Conservation (phyloP, 2,329 filamentous ascomycete species). For the Aulographum hederae region DNA sequence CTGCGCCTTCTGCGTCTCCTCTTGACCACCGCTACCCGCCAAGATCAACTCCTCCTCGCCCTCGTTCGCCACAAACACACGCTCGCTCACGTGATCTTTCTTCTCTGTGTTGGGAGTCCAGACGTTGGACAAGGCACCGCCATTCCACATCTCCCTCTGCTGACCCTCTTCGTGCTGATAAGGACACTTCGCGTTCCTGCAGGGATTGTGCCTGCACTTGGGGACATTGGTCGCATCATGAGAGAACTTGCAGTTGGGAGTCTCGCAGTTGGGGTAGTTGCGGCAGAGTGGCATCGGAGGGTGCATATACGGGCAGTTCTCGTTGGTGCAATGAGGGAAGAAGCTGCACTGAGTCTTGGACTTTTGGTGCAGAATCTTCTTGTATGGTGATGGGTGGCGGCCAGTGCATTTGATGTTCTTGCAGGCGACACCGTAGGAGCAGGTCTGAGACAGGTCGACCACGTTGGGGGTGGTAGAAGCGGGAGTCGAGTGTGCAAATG, state of each 20-base stretch:
- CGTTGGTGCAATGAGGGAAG: slow-evolving; percentile 81
- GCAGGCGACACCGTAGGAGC: slow-evolving; percentile 76
- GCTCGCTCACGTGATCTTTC: slow-evolving; percentile 55
- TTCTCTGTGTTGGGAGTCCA: slow-evolving; percentile 50
- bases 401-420: slow-evolving; percentile 90
- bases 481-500: slow-evolving; percentile 86
- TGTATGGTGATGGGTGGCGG: slow-evolving; percentile 80
- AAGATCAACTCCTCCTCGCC: slow-evolving; percentile 55
- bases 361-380: slow-evolving; percentile 60
- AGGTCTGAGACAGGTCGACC: slow-evolving; percentile 64
- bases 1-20: too few species aligned
- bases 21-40: slow-evolving; percentile 22
- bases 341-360: slow-evolving; percentile 77
- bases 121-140: slow-evolving; percentile 67
- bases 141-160: too few species aligned
- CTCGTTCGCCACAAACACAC: slow-evolving; percentile 55
- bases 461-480: slow-evolving; percentile 61
- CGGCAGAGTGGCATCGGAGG: slow-evolving; percentile 73
- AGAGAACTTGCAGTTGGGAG: slow-evolving; percentile 71
- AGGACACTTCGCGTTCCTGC: slow-evolving; percentile 69
- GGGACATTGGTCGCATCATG: slow-evolving; percentile 65
- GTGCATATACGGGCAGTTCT: slow-evolving; percentile 75
- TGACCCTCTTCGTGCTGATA: slow-evolving; percentile 90
- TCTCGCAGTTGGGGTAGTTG: slow-evolving; percentile 77
- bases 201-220: slow-evolving; percentile 85